A percentile compares a stretch with the other conserved stretches of the same genome.
These are phyloP conservation scores for Cordyceps tenuipes DNA, from an alignment of 2,329 filamentous ascomycete genomes.

Conservation along the genomic window DNA sequence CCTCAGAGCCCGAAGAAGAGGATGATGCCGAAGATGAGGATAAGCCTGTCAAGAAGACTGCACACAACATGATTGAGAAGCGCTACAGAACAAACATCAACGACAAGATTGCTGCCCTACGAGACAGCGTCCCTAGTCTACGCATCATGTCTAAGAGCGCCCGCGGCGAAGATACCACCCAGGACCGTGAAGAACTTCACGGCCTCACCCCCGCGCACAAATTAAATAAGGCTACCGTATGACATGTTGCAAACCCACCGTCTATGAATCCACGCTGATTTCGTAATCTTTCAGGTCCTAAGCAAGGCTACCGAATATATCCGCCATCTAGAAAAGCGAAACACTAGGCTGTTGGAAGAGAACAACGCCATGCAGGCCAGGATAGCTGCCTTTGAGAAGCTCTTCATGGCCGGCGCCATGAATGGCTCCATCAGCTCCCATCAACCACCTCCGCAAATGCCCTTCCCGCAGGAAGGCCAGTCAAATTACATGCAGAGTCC, in stretches of 20 bases:
- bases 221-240: constrained; percentile 89
- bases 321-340: constrained; percentile 83
- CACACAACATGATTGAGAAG: constrained; percentile 98
- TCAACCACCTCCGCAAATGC: constrained; percentile 46
- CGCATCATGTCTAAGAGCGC: constrained; percentile 72
- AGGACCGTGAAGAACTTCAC: constrained; percentile 65
- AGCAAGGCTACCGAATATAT: constrained; percentile 97
- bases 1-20: constrained; percentile 41
- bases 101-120: constrained; percentile 87
- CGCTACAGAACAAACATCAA: constrained; percentile 93
- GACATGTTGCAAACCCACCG: constrained; percentile 10
- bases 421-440: constrained; percentile 48
- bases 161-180: constrained; percentile 57
- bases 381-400: constrained; percentile 66
- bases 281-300: constrained; percentile 47
- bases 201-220: constrained; percentile 84
- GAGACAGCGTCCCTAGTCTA: constrained; percentile 86
- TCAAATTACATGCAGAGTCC: constrained; percentile 39
- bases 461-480: constrained; percentile 35
- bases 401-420: constrained; percentile 72
- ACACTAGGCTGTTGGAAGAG: constrained; percentile 73
- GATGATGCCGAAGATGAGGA: constrained; percentile 12
- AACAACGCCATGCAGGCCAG: constrained; percentile 71
- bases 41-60: constrained; percentile 65
- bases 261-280: constrained; percentile 2